Evolutionary conservation across 371 early-diverging fungal genomes (phyloP).

Genomic region (Mortierella sp.): DNA sequence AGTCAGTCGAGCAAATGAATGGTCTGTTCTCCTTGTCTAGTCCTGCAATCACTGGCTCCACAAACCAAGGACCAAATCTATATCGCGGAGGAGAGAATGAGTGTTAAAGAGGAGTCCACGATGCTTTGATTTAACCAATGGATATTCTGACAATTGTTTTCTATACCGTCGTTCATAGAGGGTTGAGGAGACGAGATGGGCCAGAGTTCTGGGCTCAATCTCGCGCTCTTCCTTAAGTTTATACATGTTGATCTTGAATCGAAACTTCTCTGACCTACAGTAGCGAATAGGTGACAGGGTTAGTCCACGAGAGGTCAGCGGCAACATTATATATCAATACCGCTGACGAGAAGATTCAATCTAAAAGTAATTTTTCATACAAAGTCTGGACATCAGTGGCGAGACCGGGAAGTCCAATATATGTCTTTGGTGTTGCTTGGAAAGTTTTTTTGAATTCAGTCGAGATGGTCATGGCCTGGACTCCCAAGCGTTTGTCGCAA

Average conservation of each 20-base stretch:
- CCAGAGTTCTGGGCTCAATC: constrained; percentile 96
- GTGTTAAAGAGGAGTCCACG: background rate
- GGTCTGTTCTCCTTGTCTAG: constrained; percentile 93
- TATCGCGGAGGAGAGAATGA: background rate
- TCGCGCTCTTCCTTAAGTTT: constrained; percentile 96
- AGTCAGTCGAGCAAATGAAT: constrained; percentile 97
- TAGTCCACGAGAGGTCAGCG: background rate
- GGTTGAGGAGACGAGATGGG: constrained; percentile 96
- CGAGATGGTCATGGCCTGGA: constrained; percentile 94
- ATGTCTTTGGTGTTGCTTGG: constrained; percentile 86
- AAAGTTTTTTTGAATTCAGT: constrained; percentile 97
- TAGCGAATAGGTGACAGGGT: background rate
- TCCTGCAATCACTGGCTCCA: constrained; percentile 97
- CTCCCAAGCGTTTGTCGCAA: constrained; percentile 94
- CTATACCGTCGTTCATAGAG: constrained; percentile 94
- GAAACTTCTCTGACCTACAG: constrained; percentile 84
- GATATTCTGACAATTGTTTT: background rate
- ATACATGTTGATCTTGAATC: constrained; percentile 98
- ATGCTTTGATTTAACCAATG: background rate
- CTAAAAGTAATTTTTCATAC: constrained; percentile 62
- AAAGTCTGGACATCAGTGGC: constrained; percentile 98
- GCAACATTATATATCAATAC: background rate
- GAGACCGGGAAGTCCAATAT: constrained; percentile 95
- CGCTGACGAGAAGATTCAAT: no score
- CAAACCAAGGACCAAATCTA: constrained; percentile 98